Conservation (phyloP, 441 rosid genomes). For the Croton setiger region DNA sequence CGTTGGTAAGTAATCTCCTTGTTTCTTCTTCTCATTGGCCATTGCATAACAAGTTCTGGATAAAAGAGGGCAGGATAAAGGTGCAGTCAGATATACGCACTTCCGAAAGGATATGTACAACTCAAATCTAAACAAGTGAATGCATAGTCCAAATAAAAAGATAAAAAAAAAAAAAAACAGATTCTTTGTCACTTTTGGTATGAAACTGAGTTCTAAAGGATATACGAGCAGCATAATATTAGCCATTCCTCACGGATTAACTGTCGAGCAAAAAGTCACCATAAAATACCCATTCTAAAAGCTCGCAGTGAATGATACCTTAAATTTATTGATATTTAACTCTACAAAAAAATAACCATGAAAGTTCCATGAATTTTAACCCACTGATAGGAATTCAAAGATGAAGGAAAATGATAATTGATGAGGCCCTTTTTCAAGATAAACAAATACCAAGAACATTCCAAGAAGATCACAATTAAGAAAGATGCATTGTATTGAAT, state of each 20-base stretch:
- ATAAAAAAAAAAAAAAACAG: neutral
- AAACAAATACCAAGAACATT: constrained; percentile 1
- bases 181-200: neutral
- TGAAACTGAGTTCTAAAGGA: neutral
- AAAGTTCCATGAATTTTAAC: neutral
- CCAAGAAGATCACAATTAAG: neutral
- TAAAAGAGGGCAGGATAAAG: neutral
- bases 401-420: neutral
- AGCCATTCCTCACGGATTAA: neutral
- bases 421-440: neutral
- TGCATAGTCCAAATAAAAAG: neutral
- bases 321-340: neutral
- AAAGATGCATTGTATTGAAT: neutral
- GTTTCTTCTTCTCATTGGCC: constrained; percentile 22
- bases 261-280: neutral
- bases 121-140: neutral
- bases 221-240: neutral
- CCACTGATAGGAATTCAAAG: neutral
- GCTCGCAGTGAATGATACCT: neutral
- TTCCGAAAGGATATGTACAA: constrained; percentile 8
- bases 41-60: constrained; percentile 13
- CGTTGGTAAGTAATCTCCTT: constrained; percentile 12
- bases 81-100: constrained; percentile 1
- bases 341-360: neutral
- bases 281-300: neutral